Conservation (phyloP, 2,329 filamentous ascomycete species). For the Stachybotrys elegans region DNA sequence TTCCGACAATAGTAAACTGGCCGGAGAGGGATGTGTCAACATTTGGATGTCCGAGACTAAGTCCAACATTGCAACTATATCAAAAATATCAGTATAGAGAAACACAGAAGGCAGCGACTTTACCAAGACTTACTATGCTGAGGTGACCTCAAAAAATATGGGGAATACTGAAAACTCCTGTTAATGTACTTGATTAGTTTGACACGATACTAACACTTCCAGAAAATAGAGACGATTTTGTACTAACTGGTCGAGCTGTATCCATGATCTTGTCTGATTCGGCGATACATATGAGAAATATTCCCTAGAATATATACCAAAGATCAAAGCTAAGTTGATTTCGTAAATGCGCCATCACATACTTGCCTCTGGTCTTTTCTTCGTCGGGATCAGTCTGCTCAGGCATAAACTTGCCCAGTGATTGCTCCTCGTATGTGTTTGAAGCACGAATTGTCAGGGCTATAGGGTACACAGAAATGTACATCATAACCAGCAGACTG, state of each 20-base stretch:
- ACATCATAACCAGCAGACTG: slow-evolving; percentile 61
- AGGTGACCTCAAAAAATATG: slow-evolving; percentile 28
- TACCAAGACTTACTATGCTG: slow-evolving; percentile 27
- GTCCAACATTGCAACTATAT: slow-evolving; percentile 22
- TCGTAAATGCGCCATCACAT: slow-evolving; percentile 27
- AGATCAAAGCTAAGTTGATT: slow-evolving; percentile 36
- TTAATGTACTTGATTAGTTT: neutral
- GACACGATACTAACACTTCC: too few species aligned
- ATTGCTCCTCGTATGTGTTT: slow-evolving; percentile 58
- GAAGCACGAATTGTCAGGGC: slow-evolving; percentile 56
- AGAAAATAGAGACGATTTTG: too few species aligned
- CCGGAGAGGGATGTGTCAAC: slow-evolving; percentile 23
- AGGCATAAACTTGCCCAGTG: slow-evolving; percentile 52
- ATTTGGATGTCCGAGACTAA: slow-evolving; percentile 27
- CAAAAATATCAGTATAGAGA: too few species aligned
- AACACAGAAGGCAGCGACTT: too few species aligned
- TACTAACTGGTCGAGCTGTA: slow-evolving; percentile 16
- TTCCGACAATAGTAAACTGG: slow-evolving; percentile 25
- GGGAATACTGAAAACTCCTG: slow-evolving; percentile 25
- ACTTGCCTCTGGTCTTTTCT: slow-evolving; percentile 20
- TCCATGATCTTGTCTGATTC: slow-evolving; percentile 21
- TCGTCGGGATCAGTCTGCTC: slow-evolving; percentile 17
- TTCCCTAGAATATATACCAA: slow-evolving; percentile 35
- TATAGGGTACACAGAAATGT: slow-evolving; percentile 57
- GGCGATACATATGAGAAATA: slow-evolving; percentile 28